Evolutionary conservation across 345 rosid species (phyloP).

Genomic region (Eucalyptus sp.): DNA sequence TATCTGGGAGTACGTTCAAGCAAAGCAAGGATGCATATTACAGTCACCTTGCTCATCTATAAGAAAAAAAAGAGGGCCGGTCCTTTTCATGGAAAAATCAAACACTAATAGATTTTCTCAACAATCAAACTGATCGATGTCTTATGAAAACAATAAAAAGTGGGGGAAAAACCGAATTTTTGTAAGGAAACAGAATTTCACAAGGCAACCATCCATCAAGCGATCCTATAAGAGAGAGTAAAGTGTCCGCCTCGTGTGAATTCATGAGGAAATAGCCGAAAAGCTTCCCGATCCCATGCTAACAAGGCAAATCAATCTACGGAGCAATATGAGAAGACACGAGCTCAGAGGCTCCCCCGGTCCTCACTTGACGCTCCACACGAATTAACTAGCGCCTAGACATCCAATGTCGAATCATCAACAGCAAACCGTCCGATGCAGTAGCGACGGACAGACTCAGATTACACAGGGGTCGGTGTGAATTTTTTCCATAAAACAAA

Average conservation of each 20-base stretch:
- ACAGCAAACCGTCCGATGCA: background rate
- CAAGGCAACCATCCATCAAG: background rate
- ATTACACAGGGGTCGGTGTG: background rate
- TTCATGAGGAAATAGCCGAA: slow-evolving; percentile 4
- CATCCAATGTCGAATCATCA: background rate
- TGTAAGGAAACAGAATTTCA: background rate
- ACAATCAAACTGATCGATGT: background rate
- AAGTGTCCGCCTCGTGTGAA: background rate
- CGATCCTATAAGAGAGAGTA: background rate
- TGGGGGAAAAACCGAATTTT: background rate
- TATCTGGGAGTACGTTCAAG: background rate
- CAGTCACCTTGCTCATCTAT: background rate
- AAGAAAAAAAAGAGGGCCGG: background rate
- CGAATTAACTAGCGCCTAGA: background rate
- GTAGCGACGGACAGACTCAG: background rate
- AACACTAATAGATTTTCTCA: background rate
- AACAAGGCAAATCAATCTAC: slow-evolving; percentile 25
- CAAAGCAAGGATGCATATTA: background rate
- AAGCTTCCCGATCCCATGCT: slow-evolving; percentile 13
- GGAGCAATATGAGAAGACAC: slow-evolving; percentile 74
- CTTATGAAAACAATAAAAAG: background rate
- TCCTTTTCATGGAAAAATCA: background rate
- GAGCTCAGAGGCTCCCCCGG: slow-evolving; percentile 29
- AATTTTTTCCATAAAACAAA: background rate
- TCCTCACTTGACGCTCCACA: slow-evolving; percentile 70